Evolutionary conservation across 257 asterid genomes (phyloP), one percentile per base, ranked within the genome.

Genomic region (Linaria vulgaris): DNA sequence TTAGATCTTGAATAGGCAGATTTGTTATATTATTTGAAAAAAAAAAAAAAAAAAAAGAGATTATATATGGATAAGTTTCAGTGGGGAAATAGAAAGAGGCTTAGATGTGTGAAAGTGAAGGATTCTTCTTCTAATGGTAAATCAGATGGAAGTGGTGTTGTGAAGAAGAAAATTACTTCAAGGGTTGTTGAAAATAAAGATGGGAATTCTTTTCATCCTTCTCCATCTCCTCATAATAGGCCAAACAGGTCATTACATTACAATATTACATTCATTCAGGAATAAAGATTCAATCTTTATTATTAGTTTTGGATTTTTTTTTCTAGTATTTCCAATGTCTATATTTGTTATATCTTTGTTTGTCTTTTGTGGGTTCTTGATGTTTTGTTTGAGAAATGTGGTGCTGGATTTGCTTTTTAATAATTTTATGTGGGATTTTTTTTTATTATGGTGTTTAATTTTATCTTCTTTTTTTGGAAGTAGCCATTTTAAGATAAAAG

Each of bases 61-160:
- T n/a, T n/a, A 14, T 60, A 67, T 39, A 81, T 83, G 88, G 88
- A 83, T 72, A 80, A 83, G 78, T 66, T 88, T 77, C 95, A 88
- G 78, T 88, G 96, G 96, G 96, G 96, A 54, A 88, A 83, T 55
- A 78, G 90, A 45, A 88, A 88, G 85, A 85, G 91, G 78, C 75
- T 84, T 57, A 77, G 96, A 60, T 88, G 91, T 68, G 82, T 84
- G 11, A 85, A 86, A 69, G 83, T 73, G 38, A 83, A 80, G 46
- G 88, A 80, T 56, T 75, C 86, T 3, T 72, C 83, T 68, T 62
- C 68, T 63, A 79, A 69, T 62, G 84, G 82, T 20, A 83, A 77
- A 77, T 39, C 69, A 39, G 34, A 27, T 69, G 50, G 72, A 61
- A 63, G 73, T 47, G 76, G 74, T n/a, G 77, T 82, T 59, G 78